Base-by-base conservation (phyloP, 208 protist genomes). In the Acanthamoeba healyi region DNA sequence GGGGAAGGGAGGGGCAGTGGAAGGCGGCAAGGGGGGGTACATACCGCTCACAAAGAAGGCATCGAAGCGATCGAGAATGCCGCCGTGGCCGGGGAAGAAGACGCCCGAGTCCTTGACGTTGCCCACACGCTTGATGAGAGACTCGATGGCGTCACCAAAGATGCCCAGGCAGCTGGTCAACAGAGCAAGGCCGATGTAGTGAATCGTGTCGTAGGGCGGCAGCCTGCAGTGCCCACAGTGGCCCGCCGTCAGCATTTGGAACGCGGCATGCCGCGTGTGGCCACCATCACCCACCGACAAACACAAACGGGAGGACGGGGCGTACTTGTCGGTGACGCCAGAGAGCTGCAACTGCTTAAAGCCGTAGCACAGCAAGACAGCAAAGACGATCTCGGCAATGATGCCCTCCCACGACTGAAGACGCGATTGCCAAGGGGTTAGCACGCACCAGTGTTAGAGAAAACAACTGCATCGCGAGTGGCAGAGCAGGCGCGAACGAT, bases 61-160 rank as follows among this genome's bases (percentile, higher is more conserved):
- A n/a, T 92, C 86, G n/a, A 92, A 92, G 56, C 86, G 56, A 26
- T 92, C 86, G 63, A 65, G 58, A 22, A 92, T 56, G 63, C 86
- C 86, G 86, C 86, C 86, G 38, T 92, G 86, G 26, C 86, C 86
- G 22, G 86, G 86, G 44, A 92, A 92, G 32, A 92, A 92, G 26
- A 77, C 63, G 44, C 86, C 86, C 34, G 86, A 70, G 86, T 92
- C 86, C 86, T 92, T 92, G 56, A 70, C 36, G 42, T 56, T 51
- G 63, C 61, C 56, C 34, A 92, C 9, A 26, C 86, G 56, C 86
- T 92, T 92, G 61, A 92, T 26, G 4, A 92, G 58, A 17, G 56
- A 74, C 86, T 92, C 86, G 56, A 92, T 56, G 12, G 86, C 86
- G 26, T 92, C 86, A 14, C 86, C 86, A 34, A 92, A 74, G 63